These are phyloP conservation scores for Polygonum maritimum DNA, from an alignment of 148 eudicot genomes.

Conservation along the genomic window DNA sequence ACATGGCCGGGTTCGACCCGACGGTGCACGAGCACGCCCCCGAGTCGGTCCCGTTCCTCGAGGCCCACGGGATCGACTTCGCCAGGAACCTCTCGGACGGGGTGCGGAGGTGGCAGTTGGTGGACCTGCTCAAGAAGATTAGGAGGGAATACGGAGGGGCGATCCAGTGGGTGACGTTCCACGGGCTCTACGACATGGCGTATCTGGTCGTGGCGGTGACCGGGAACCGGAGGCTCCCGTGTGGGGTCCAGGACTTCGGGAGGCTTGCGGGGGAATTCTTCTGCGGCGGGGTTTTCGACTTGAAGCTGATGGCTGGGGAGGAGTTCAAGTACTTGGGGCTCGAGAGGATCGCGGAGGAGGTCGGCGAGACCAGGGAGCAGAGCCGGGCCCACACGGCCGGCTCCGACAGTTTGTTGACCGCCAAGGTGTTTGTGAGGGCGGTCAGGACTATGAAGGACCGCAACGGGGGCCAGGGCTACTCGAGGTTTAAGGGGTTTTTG, in stretches of 20 bases:
- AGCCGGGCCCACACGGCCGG: slow-evolving; percentile 4
- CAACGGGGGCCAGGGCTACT: not conserved
- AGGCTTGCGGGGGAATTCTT: not conserved
- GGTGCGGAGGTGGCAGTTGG: not conserved
- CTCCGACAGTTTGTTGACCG: not conserved
- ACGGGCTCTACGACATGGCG: slow-evolving; percentile 1
- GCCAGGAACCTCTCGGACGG: not conserved
- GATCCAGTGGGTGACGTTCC: slow-evolving; percentile 4
- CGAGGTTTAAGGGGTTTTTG: not conserved
- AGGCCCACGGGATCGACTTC: not conserved
- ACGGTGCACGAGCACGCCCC: not conserved
- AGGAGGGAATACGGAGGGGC: not conserved
- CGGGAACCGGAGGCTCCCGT: not conserved
- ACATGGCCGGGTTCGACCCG: not conserved
- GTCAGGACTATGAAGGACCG: not conserved
- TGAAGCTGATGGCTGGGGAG: not conserved
- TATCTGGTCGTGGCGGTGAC: not conserved
- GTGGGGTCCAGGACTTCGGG: not conserved
- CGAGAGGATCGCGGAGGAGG: not conserved
- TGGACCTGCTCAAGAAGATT: not conserved
- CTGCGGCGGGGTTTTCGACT: not conserved
- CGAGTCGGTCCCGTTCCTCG: not conserved
- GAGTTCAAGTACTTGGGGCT: not conserved
- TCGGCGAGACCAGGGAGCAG: not conserved
- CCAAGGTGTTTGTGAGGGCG: not conserved